Evolutionary conservation across 805 yeast genomes (phyloP).

Genomic region (Cyberlindnera mississippiensis): DNA sequence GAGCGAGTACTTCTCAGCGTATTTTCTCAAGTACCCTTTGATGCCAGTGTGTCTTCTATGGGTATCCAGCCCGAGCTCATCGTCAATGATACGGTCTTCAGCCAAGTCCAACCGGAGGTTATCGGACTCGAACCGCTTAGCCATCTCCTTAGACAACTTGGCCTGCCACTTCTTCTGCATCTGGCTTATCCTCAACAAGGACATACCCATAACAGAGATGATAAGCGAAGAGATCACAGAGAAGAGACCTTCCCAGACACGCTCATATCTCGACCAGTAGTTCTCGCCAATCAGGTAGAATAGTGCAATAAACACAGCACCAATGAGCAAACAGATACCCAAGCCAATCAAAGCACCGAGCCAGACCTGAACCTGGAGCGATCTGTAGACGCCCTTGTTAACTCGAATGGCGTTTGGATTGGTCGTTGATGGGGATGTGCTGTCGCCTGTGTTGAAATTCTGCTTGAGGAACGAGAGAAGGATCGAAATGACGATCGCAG

Average conservation of each 20-base stretch:
- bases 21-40: constrained; percentile 15
- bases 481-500: constrained; percentile 87
- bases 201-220: constrained; percentile 84
- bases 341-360: constrained; percentile 76
- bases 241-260: constrained; percentile 86
- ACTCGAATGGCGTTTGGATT: constrained; percentile 25
- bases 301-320: constrained; percentile 64
- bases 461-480: constrained; percentile 88
- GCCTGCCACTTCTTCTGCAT: constrained; percentile 80
- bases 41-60: constrained; percentile 2
- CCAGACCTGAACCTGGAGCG: constrained; percentile 70
- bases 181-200: constrained; percentile 75
- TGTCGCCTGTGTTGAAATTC: constrained; percentile 51
- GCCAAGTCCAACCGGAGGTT: constrained; percentile 14
- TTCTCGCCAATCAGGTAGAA: constrained; percentile 80
- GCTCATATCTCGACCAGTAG: constrained; percentile 82
- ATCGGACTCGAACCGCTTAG: constrained; percentile 21
- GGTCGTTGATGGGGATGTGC: not conserved
- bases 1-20: constrained; percentile 56
- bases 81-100: constrained; percentile 16
- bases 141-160: constrained; percentile 65
- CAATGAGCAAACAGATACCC: constrained; percentile 64
- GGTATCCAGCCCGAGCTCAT: constrained; percentile 14
- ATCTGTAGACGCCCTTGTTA: constrained; percentile 33
- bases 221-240: constrained; percentile 74